Evolutionary conservation across 2,329 filamentous ascomycete genomes (phyloP), one percentile per base, ranked within the genome.

Genomic region (Harringtonia aguacate): DNA sequence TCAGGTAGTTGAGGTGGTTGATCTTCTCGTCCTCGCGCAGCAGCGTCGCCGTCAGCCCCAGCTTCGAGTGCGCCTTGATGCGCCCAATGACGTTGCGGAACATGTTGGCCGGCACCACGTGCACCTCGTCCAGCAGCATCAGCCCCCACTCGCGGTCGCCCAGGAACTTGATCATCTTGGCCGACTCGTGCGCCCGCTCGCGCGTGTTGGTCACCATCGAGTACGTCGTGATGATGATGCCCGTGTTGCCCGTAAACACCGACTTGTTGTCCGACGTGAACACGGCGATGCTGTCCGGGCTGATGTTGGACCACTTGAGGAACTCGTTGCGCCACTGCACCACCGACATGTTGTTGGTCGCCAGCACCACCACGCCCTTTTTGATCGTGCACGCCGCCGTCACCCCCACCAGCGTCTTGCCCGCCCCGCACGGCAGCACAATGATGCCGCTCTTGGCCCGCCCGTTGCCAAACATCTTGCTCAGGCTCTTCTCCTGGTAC

Each of bases 401-500:
- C 53, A 98, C 95, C n/a, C 92, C 92, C 15, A 98, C 92, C 34
- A 98, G 68, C 2, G 92, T 98, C 69, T 98, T 98, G 47, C 92
- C 92, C 17, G 92, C 92, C 53, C 92, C 92, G 60, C 92, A 98
- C 17, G 92, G 92, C 54, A 98, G 65, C 45, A 98, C 92, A 47
- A 98, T 98, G 53, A 98, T 94, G 46, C 92, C 92, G 62, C 88
- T 95, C 67, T 95, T 92, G 14, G 92, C 92, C 63, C 92, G 83
- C 40, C 90, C 90, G 58, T 98, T 98, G 58, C 92, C 90, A 60
- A 98, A 98, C 92, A 98, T 98, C 63, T 98, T 98, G 67, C 86
- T 94, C 10, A 98, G 70, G 52, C 88, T 94, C 66, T 95, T 94
- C 62, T 98, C 92, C 60, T 98, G 92, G 55, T 98, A 98, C 49